phyloP scores from a whole-genome alignment of 208 protist genomes.

The Naegleria fowleri region DNA sequence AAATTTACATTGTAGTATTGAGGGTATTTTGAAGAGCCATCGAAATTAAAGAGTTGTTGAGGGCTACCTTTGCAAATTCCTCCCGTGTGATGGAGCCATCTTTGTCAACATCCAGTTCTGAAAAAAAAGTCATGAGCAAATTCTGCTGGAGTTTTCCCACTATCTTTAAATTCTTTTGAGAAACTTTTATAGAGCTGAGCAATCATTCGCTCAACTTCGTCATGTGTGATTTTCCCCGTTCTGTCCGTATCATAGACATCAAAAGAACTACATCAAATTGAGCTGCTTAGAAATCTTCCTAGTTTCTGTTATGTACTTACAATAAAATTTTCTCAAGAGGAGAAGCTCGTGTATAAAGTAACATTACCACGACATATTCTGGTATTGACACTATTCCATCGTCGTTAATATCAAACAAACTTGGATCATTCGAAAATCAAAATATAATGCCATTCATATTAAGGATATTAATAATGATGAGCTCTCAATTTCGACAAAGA shows the following conservation, averaged over 20 bases:
- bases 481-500: no score
- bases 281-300: no score
- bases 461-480: no score
- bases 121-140: background rate
- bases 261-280: background rate
- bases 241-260: background rate
- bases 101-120: background rate
- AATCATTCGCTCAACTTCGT: background rate
- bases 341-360: background rate
- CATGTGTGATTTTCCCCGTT: background rate
- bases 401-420: background rate
- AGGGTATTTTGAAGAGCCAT: background rate
- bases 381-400: background rate
- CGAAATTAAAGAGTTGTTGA: background rate
- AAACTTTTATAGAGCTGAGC: background rate
- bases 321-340: background rate
- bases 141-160: background rate
- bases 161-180: background rate
- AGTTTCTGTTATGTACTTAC: background rate
- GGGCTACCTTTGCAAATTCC: background rate
- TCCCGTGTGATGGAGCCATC: background rate
- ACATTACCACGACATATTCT: background rate
- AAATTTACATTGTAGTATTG: background rate
- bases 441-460: no score
- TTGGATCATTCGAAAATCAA: no score